phyloP scores from a whole-genome alignment of 805 yeast species.

The Saturnispora silvae region DNA sequence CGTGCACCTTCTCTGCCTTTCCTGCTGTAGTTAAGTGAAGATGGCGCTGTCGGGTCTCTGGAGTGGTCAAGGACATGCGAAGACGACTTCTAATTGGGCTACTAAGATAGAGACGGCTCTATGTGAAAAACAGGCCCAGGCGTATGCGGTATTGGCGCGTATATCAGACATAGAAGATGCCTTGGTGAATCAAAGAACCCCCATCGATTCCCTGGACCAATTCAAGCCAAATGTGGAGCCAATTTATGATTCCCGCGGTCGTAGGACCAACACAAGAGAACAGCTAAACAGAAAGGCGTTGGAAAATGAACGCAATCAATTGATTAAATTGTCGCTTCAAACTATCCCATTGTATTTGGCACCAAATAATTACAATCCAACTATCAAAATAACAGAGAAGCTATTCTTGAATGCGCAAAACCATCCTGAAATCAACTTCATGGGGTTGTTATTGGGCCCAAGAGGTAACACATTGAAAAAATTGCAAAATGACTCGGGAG shows the following conservation, averaged over 20 bases:
- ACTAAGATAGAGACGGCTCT: slow-evolving; percentile 23
- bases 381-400: slow-evolving; percentile 62
- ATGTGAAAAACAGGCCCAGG: slow-evolving; percentile 71
- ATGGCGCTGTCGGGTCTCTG: slow-evolving; percentile 6
- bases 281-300: slow-evolving; percentile 46
- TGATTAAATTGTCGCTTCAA: slow-evolving; percentile 67
- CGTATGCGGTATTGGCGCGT: slow-evolving; percentile 58
- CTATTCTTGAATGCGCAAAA: slow-evolving; percentile 75
- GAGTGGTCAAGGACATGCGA: slow-evolving; percentile 8
- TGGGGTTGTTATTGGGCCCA: slow-evolving; percentile 87
- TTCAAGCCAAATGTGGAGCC: slow-evolving; percentile 73
- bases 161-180: slow-evolving; percentile 69
- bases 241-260: slow-evolving; percentile 71
- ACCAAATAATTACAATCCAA: slow-evolving; percentile 58
- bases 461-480: slow-evolving; percentile 83
- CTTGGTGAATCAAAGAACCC: slow-evolving; percentile 24
- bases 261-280: slow-evolving; percentile 78
- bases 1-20: no score
- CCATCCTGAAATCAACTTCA: slow-evolving; percentile 86
- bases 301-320: slow-evolving; percentile 69
- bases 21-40: no score
- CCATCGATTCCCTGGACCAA: slow-evolving; percentile 16
- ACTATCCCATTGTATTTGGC: slow-evolving; percentile 68
- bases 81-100: slow-evolving; percentile 2
- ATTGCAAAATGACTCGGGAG: slow-evolving; percentile 78